Base-by-base conservation (phyloP, 148 eudicot species). In the Polygonum maritimum region DNA sequence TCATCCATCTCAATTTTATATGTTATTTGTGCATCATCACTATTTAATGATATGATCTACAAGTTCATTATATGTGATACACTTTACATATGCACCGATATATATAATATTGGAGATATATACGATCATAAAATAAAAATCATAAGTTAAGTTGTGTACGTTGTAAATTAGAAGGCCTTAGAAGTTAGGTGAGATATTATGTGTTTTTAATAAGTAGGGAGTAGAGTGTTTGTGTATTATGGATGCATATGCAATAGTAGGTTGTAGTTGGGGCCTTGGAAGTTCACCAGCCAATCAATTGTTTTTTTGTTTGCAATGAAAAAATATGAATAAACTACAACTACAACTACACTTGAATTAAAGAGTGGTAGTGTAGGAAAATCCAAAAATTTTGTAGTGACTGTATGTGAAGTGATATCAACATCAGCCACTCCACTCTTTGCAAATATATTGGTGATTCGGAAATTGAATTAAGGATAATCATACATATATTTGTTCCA, bases 191-290 rank as follows among this genome's bases (percentile, higher is more conserved):
- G 21, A 67, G 19, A 67, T 65, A 31, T 63, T 13, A 36, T 67
- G 15, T 38, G 71, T 67, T 67, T 41, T 36, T 67, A 38, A 5
- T 67, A 67, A 67, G 40, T 67, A 65, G 71, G 38, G 31, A 67
- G 71, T 67, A 67, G 71, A 36, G 71, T 36, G 21, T 26, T 26
- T 26, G 31, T 35, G 38, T 16, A 21, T 10, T 36, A 67, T 67
- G 39, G 31, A 57, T 21, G 13, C 31, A 31, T 21, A 10, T 22
- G 65, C 65, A 33, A 13, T 67, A 15, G 71, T 67, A 67, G 71
- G 71, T 67, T 67, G 71, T 14, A 67, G 71, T 67, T 67, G 45
- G 71, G 45, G 44, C 11, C 71, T 67, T 36, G 44, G 71, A 21
- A 38, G 71, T 15, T 67, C 44, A 67, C 19, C 71, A 35, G 44